Evolutionary conservation across 2,329 filamentous ascomycete genomes (phyloP).

Genomic region (Trichoderma sp.): DNA sequence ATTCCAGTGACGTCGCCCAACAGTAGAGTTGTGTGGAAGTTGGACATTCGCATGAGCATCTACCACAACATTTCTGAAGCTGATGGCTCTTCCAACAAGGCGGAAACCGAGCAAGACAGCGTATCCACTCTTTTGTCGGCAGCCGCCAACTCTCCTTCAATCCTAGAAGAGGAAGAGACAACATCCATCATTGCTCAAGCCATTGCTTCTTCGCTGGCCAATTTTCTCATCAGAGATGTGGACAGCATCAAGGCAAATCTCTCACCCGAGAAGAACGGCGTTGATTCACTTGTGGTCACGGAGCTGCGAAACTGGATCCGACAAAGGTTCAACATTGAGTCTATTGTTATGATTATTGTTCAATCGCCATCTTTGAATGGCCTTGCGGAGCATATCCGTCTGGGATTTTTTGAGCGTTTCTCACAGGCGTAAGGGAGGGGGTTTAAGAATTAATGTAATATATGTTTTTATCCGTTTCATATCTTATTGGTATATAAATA

Average conservation of each 20-base stretch:
- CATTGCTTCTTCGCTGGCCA: constrained; percentile 3
- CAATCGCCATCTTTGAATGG: constrained; percentile 4
- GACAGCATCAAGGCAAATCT: constrained; percentile 27
- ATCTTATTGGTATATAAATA: not conserved
- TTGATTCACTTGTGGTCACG: constrained; percentile 36
- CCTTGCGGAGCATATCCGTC: constrained; percentile 9
- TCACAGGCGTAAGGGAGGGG: not conserved
- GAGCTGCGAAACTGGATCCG: constrained; percentile 36
- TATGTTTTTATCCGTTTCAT: not conserved
- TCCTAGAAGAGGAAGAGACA: not conserved
- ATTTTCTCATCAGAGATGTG: constrained; percentile 30
- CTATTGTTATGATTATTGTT: constrained; percentile 34
- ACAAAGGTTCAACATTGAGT: constrained; percentile 31
- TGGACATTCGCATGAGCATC: constrained; percentile 31
- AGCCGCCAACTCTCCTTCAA: not conserved
- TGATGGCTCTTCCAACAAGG: not conserved
- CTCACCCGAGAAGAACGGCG: constrained; percentile 26
- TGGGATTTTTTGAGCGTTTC: not conserved
- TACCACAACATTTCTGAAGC: constrained; percentile 22
- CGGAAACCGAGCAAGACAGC: not conserved
- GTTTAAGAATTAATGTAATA: not conserved
- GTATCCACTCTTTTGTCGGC: not conserved
- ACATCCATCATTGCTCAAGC: not conserved
- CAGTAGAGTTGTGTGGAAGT: constrained; percentile 31
- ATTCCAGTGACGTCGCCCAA: constrained; percentile 23